Conservation (phyloP, 768 basidiomycete species). For the Suillus hirtellus region DNA sequence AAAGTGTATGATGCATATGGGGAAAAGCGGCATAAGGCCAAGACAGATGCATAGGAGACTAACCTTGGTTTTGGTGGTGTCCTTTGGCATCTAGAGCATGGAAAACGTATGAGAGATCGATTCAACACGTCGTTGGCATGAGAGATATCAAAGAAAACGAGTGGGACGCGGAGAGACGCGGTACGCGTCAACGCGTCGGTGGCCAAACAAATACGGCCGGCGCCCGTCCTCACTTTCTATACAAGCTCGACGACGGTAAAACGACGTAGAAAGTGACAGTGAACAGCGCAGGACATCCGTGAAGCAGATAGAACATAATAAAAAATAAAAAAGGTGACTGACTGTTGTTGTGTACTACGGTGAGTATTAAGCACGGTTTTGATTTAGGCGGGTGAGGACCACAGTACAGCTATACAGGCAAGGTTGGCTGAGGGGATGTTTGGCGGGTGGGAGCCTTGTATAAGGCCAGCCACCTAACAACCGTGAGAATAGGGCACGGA, state of each 20-base stretch:
- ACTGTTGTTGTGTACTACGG: slow-evolving; percentile 35
- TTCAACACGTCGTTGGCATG: slow-evolving; percentile 41
- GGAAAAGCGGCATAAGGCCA: slow-evolving; percentile 6
- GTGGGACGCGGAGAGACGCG: slow-evolving; percentile 24
- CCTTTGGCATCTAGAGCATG: slow-evolving; percentile 74
- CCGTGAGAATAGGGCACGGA: slow-evolving; percentile 38
- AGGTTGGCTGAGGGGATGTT: slow-evolving; percentile 37
- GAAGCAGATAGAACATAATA: slow-evolving; percentile 23
- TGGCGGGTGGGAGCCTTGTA: slow-evolving; percentile 40
- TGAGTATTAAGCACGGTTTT: slow-evolving; percentile 25
- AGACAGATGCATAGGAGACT: slow-evolving; percentile 28
- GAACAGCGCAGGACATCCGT: slow-evolving; percentile 24
- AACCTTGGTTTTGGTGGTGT: slow-evolving; percentile 69
- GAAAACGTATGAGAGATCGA: slow-evolving; percentile 33
- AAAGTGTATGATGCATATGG: neutral
- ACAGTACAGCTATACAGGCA: slow-evolving; percentile 38
- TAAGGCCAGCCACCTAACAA: slow-evolving; percentile 34
- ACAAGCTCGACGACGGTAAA: slow-evolving; percentile 25
- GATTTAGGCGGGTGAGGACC: slow-evolving; percentile 36
- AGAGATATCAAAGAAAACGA: slow-evolving; percentile 18
- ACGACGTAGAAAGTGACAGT: slow-evolving; percentile 8
- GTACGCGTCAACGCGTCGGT: slow-evolving; percentile 38
- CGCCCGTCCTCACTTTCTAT: slow-evolving; percentile 10
- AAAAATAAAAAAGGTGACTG: slow-evolving; percentile 21
- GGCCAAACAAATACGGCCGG: slow-evolving; percentile 36